Evolutionary conservation across 2,329 filamentous ascomycete genomes (phyloP).

Genomic region (Sporothrix curviconia): DNA sequence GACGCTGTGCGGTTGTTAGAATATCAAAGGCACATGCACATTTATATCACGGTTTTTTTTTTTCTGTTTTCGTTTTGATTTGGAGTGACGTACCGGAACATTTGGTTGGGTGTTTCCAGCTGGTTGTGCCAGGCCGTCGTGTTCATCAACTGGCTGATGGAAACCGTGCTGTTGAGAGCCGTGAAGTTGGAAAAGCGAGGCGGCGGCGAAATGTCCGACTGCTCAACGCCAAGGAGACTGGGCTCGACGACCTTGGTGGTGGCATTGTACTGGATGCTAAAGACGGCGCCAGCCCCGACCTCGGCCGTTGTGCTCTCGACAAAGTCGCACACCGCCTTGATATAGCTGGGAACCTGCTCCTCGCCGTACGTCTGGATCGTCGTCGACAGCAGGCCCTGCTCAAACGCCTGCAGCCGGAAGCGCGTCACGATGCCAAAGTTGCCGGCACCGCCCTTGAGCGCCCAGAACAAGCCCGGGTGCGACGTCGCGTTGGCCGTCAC

Average conservation of each 20-base stretch:
- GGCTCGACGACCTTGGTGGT: conserved; percentile 23
- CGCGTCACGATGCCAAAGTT: conserved; percentile 33
- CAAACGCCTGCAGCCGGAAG: conserved; percentile 17
- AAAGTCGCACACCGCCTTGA: conserved; percentile 25
- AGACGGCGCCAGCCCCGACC: conserved; percentile 27
- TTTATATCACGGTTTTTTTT: no score
- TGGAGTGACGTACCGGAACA: no score
- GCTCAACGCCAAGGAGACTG: conserved; percentile 30
- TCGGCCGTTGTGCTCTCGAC: conserved; percentile 21
- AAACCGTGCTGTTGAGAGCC: conserved; percentile 21
- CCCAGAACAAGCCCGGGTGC: conserved; percentile 35
- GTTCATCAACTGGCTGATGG: conserved; percentile 26
- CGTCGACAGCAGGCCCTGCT: conserved; percentile 25
- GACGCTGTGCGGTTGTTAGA: no score
- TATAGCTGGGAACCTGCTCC: conserved; percentile 21
- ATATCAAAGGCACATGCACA: no score
- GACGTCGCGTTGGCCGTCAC: conserved; percentile 29
- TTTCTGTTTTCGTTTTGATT: no score
- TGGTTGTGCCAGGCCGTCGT: conserved; percentile 24
- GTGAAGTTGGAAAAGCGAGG: conserved; percentile 29
- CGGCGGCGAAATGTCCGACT: conserved; percentile 27
- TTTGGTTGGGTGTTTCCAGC: conserved; percentile 28
- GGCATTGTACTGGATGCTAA: conserved; percentile 27
- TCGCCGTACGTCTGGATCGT: conserved; percentile 29
- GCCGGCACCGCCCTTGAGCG: conserved; percentile 36